Conservation (phyloP, 768 basidiomycete species). For the Naganishia onofrii region DNA sequence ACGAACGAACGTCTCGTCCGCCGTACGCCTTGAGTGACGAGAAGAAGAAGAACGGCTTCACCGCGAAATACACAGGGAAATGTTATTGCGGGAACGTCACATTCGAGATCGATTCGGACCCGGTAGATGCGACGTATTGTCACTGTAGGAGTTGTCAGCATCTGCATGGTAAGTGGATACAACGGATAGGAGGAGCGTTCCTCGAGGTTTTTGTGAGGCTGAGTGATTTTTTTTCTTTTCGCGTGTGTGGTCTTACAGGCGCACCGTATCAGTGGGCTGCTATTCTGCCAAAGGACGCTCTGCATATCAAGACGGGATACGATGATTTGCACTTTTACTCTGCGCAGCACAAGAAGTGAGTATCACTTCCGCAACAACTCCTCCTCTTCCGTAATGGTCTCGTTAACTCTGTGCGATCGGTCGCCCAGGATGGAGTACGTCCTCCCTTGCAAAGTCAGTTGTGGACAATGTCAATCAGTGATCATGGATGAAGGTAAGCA, state of each 20-base stretch:
- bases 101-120: conserved; percentile 32
- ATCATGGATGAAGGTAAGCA: conserved; percentile 30
- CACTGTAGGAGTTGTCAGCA: conserved; percentile 31
- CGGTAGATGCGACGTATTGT: conserved; percentile 29
- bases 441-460: conserved; percentile 26
- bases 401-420: background rate
- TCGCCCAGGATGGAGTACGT: conserved; percentile 26
- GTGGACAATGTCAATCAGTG: conserved; percentile 27
- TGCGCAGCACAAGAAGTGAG: conserved; percentile 26
- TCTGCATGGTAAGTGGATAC: conserved; percentile 29
- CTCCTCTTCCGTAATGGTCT: no score
- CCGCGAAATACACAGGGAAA: conserved; percentile 29
- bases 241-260: conserved; percentile 8
- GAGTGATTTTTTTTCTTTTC: background rate
- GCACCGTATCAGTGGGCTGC: conserved; percentile 34
- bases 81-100: conserved; percentile 31
- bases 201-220: no score
- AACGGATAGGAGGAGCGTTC: no score
- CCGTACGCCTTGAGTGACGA: conserved; percentile 31
- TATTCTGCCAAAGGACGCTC: conserved; percentile 29
- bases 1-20: conserved; percentile 24
- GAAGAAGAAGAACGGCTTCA: conserved; percentile 34
- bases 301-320: conserved; percentile 29
- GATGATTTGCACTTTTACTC: conserved; percentile 33
- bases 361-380: no score